Percentiles rank a stretch among this genome's conserved stretches.
These are phyloP conservation scores for Pterocarpus macrocarpus DNA, from an alignment of 306 rosid genomes.

Conservation along the genomic window DNA sequence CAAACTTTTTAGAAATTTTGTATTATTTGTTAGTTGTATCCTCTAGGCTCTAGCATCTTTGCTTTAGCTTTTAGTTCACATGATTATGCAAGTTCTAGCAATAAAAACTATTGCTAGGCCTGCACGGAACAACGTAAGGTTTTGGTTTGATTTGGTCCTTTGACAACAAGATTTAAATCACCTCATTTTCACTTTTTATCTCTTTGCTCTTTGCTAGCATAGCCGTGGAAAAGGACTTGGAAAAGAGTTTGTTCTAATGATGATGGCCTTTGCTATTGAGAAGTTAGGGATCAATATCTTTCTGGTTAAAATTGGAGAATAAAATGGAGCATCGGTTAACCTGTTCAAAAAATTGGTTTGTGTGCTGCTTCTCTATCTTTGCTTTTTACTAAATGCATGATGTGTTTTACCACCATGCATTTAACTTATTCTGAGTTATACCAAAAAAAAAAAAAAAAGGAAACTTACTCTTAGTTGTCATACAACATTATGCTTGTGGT, in stretches of 20 bases:
- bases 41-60: slow-evolving; percentile 5
- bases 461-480: too few relatives aligned
- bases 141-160: slow-evolving; percentile 23
- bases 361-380: slow-evolving; percentile 32
- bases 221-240: slow-evolving; percentile 93
- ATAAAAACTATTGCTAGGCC: neutral
- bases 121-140: neutral
- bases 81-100: neutral
- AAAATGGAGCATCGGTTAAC: slow-evolving; percentile 78
- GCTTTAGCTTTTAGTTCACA: neutral
- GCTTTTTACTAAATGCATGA: neutral
- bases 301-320: slow-evolving; percentile 84
- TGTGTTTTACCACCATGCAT: too few relatives aligned
- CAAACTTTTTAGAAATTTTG: neutral
- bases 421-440: too few relatives aligned
- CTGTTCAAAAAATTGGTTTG: slow-evolving; percentile 83
- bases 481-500: too few relatives aligned
- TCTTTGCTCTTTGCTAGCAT: slow-evolving; percentile 63
- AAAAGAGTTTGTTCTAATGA: slow-evolving; percentile 80
- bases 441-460: too few relatives aligned
- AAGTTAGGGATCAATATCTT: slow-evolving; percentile 70
- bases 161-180: slow-evolving; percentile 26
- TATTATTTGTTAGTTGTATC: slow-evolving; percentile 14
- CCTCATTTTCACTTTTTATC: neutral
- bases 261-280: slow-evolving; percentile 84